Evolutionary conservation across 2,329 filamentous ascomycete genomes (phyloP), one percentile per base, ranked within the genome.

Genomic region (Fusarium xylarioides): DNA sequence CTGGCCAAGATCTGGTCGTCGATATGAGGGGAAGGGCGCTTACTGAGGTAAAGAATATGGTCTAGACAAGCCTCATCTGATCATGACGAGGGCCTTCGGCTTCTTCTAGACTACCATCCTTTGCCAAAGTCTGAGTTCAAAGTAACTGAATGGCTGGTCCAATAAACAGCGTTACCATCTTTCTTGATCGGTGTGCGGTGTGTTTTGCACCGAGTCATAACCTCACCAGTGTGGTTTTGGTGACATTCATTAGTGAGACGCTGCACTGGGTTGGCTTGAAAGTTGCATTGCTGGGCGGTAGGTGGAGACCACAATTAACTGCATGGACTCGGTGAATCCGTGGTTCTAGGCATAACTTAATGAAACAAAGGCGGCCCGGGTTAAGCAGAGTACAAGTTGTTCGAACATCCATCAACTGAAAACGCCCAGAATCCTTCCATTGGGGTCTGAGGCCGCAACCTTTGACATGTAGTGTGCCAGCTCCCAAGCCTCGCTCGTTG

Each of bases 91-190:
- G 37, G 59, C 49, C 43, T 35, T 50, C 38, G 40, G 16, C 34
- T 68, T 26, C 37, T 73, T 72, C 70, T 73, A 63, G 70, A 71
- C 62, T 58, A 60, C 54, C 57, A 56, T 40, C 60, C 52, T 35
- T 46, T 37, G n/a, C 30, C 19, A 49, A 28, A 54, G 23, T 15
- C 42, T 15, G n/a, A 15, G 38, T 19, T n/a, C 37, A 18, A n/a
- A 35, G 11, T 30, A 49, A 28, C 38, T 50, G 32, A 66, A 59
- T 59, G 30, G n/a, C 40, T 34, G 14, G 15, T 61, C 12, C 19
- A 55, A 62, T 60, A 54, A 57, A 57, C 40, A 42, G 30, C 40
- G 26, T 35, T 42, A 35, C 37, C 42, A 55, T 26, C n/a, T n/a
- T 40, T 49, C 54, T 54, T 18, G 28, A 11, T 50, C 28, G 32